Percentiles rank a stretch among this genome's conserved stretches.
Conservation (phyloP, 73 alveolate species). For the Paramecium sonneborni region DNA sequence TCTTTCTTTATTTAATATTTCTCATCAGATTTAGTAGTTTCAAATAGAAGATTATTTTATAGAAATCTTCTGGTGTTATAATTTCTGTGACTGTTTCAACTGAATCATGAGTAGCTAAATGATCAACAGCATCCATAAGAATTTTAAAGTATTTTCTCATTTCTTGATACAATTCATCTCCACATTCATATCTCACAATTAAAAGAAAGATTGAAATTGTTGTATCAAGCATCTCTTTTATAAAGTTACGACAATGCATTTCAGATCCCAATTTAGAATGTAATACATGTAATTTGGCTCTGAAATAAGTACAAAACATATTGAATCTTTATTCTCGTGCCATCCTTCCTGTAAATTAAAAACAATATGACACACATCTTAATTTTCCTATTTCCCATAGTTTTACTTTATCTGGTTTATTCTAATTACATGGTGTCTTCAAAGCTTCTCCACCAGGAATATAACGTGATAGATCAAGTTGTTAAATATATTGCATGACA, state of each 20-base stretch:
- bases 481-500: neutral
- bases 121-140: neutral
- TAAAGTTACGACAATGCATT: neutral
- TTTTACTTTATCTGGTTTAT: neutral
- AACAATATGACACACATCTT: neutral
- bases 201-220: neutral
- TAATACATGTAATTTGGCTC: neutral
- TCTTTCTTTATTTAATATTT: neutral
- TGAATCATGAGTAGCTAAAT: neutral
- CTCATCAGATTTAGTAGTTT: neutral
- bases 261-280: neutral
- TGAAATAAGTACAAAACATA: neutral
- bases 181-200: neutral
- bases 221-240: neutral
- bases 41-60: neutral
- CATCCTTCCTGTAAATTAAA: neutral
- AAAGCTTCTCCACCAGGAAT: neutral
- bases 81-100: neutral
- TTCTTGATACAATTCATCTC: neutral
- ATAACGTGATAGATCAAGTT: neutral
- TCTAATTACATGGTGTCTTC: neutral
- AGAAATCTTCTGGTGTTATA: neutral
- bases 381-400: neutral
- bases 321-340: neutral
- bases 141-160: neutral